Base-by-base conservation (phyloP, 768 basidiomycete genomes). In the Pisolithus marmoratus region DNA sequence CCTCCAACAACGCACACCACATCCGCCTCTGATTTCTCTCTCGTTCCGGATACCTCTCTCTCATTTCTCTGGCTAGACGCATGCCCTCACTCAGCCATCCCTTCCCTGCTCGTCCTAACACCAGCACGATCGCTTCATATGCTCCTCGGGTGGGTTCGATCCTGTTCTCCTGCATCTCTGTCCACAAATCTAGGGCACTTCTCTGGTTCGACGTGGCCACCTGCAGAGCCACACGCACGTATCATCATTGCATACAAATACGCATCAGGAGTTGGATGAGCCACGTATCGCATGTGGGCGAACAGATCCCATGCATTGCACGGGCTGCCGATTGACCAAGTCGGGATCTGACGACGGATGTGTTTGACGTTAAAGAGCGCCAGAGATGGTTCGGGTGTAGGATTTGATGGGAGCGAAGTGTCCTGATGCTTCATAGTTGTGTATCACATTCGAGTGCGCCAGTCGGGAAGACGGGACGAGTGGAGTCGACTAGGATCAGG, bases 201-300 rank as follows among this genome's bases (percentile, higher is more conserved):
- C 63, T 96, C 92, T 0, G 93, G 90, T 57, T 94, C 87, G 1
- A 87, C 82, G 22, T 72, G 72, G 4, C 78, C 72, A 5, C 34
- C 34, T 14, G 76, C 74, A 17, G 61, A 71, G 1, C 86, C 86
- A 56, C 94, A 97, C 0, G 91, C 87, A 5, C 79, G 78, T 58
- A 99, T 92, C 93, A 99, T 96, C 34, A 80, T 64, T 0, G 83
- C 79, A 69, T 92, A 98, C 7, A 94, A 73, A 22, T 75, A 67
- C 14, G 74, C 74, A 55, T 87, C 83, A 0, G 94, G 94, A 4
- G 72, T 71, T 1, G 92, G 84, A 64, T 98, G 93, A 1, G 95
- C 91, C 14, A 90, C 89, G 54, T 96, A 94, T 43, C 95, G 90
- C 90, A 96, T 94, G 67, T 99, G 95, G 2, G 88, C 74, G 66